These are phyloP conservation scores for Colletotrichum destructivum DNA, from an alignment of 2,329 filamentous ascomycete genomes.

Conservation along the genomic window DNA sequence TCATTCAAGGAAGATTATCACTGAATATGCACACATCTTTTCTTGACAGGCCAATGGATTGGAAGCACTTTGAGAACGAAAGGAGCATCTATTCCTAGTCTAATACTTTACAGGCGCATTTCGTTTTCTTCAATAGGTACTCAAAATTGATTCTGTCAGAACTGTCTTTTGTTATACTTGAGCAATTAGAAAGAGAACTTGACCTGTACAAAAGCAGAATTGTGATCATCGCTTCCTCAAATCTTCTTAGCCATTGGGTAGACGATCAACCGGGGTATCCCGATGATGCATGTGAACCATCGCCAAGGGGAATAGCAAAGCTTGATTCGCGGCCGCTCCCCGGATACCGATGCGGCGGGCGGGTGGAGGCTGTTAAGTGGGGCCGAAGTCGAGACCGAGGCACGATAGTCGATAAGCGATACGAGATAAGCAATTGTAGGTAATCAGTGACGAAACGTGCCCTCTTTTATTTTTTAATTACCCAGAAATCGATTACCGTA, in stretches of 20 bases:
- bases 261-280: neutral
- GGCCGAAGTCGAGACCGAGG: constrained; percentile 15
- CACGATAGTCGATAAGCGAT: constrained; percentile 18
- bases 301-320: constrained; percentile 32
- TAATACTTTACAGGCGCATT: too few species aligned
- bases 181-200: too few species aligned
- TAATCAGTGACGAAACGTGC: constrained; percentile 40
- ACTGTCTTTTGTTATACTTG: too few species aligned
- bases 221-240: neutral
- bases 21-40: too few species aligned
- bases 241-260: neutral
- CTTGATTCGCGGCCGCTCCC: constrained; percentile 35
- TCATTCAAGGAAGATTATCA: neutral
- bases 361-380: constrained; percentile 6
- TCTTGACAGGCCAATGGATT: too few species aligned
- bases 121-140: too few species aligned
- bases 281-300: neutral
- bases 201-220: too few species aligned
- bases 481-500: constrained; percentile 27
- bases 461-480: constrained; percentile 24
- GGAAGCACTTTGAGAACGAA: neutral
- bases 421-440: constrained; percentile 5
- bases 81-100: neutral
- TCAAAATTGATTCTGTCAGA: too few species aligned
- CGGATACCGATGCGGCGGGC: constrained; percentile 29